These are phyloP conservation scores for Porphyrellus cyaneotinctus DNA, from an alignment of 768 basidiomycete genomes.

Conservation along the genomic window DNA sequence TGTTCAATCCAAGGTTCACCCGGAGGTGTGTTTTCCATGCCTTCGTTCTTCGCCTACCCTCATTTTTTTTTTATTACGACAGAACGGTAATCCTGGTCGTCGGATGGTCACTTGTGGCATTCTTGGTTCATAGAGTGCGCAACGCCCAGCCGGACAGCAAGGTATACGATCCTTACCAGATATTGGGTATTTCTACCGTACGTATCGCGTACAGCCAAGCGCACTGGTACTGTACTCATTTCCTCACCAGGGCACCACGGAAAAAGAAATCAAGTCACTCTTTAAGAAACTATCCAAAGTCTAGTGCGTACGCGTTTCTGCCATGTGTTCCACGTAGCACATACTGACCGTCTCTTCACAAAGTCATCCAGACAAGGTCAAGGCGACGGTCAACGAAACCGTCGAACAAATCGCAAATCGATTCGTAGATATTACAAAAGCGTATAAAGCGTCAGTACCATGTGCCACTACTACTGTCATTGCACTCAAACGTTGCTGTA, in stretches of 20 bases:
- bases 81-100: conserved; percentile 58
- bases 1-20: conserved; percentile 46
- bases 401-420: conserved; percentile 79
- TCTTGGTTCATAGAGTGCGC: conserved; percentile 63
- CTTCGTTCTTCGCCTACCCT: too few relatives aligned
- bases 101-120: conserved; percentile 74
- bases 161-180: conserved; percentile 92
- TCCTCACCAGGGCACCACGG: conserved; percentile 50
- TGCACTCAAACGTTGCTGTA: conserved; percentile 25
- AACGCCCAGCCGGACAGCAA: conserved; percentile 54
- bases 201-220: not conserved
- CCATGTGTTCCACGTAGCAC: not conserved
- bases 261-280: conserved; percentile 94
- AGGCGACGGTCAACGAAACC: conserved; percentile 75
- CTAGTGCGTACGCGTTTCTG: conserved; percentile 52
- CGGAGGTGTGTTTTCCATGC: conserved; percentile 40
- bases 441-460: conserved; percentile 80
- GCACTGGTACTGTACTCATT: not conserved
- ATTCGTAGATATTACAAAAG: conserved; percentile 94
- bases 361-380: conserved; percentile 97
- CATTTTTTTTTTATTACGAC: not conserved
- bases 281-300: conserved; percentile 88
- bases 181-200: conserved; percentile 71
- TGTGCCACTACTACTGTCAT: not conserved
- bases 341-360: not conserved